Evolutionary conservation across 2,329 filamentous ascomycete species (phyloP).

Genomic region (Alternaria ventricosa): DNA sequence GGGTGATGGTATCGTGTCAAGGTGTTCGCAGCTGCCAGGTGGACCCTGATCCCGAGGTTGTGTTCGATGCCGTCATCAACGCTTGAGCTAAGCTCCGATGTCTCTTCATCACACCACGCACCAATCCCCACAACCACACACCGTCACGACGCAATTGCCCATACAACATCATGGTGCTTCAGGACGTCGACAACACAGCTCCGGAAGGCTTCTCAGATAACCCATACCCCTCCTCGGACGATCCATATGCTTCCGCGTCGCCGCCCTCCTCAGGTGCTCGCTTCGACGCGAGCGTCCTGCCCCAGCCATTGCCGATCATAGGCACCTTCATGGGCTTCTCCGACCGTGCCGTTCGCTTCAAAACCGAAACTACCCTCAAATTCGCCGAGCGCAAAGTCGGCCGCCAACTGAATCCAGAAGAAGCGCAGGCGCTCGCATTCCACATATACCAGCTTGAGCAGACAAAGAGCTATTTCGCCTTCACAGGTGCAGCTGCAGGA

Average conservation of each 20-base stretch:
- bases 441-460: conserved; percentile 49
- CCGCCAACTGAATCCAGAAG: conserved; percentile 49
- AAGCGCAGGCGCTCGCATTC: conserved; percentile 52
- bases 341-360: conserved; percentile 29
- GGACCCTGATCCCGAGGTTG: conserved; percentile 14
- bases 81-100: conserved; percentile 24
- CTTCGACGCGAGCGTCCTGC: conserved; percentile 49
- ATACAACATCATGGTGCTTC: conserved; percentile 49
- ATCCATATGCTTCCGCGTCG: conserved; percentile 41
- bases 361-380: conserved; percentile 42
- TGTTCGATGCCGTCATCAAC: conserved; percentile 36
- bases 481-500: conserved; percentile 42
- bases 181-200: conserved; percentile 43
- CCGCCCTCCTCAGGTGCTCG: conserved; percentile 21
- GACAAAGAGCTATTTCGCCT: conserved; percentile 49
- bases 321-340: conserved; percentile 41
- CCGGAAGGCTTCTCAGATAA: conserved; percentile 42
- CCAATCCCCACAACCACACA: conserved; percentile 41
- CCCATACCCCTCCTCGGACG: conserved; percentile 44
- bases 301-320: conserved; percentile 46
- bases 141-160: conserved; percentile 31
- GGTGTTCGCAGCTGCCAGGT: conserved; percentile 2
- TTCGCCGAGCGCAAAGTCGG: conserved; percentile 43
- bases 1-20: conserved; percentile 6
- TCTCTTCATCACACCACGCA: conserved; percentile 5